A percentile compares a stretch with the other conserved stretches of the same genome.
Conservation (phyloP, 2,329 filamentous ascomycete species). For the Aspergillus piperis region DNA sequence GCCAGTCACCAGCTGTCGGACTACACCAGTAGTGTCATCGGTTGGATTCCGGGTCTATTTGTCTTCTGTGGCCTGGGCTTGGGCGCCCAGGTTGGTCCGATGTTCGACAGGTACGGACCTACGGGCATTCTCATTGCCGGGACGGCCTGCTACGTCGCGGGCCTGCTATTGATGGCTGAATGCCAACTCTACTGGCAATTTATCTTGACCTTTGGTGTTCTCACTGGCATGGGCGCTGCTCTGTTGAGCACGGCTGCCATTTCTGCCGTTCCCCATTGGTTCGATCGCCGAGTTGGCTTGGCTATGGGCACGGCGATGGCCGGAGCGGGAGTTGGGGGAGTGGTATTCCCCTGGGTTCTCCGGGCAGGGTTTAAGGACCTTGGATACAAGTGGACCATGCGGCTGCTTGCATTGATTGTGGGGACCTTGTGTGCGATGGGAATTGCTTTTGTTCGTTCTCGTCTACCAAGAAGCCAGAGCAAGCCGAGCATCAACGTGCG, state of each 20-base stretch:
- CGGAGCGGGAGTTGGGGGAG: conserved; percentile 41
- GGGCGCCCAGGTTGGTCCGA: conserved; percentile 52
- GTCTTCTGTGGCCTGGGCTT: conserved; percentile 48
- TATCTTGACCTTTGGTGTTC: conserved; percentile 42
- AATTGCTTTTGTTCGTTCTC: conserved; percentile 37
- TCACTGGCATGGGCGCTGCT: conserved; percentile 40
- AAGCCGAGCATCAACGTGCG: conserved; percentile 44
- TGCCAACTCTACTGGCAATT: conserved; percentile 55
- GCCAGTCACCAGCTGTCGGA: conserved; percentile 46
- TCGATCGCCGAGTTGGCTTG: conserved; percentile 40
- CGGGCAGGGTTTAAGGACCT: conserved; percentile 34
- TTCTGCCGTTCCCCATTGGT: conserved; percentile 46
- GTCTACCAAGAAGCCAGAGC: conserved; percentile 38
- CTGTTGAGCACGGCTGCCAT: conserved; percentile 43
- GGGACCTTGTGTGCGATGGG: conserved; percentile 35
- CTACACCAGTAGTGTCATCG: conserved; percentile 49
- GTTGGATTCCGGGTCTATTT: conserved; percentile 54
- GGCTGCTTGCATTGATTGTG: conserved; percentile 41
- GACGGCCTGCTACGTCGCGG: conserved; percentile 40
- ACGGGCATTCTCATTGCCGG: conserved; percentile 45
- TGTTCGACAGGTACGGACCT: conserved; percentile 55
- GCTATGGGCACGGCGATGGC: conserved; percentile 45
- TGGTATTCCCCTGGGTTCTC: conserved; percentile 42
- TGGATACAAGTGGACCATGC: conserved; percentile 44
- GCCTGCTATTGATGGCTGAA: conserved; percentile 50